phyloP scores from a whole-genome alignment of 352 stramenopile species.

The Chrysophaeum taylorii region DNA sequence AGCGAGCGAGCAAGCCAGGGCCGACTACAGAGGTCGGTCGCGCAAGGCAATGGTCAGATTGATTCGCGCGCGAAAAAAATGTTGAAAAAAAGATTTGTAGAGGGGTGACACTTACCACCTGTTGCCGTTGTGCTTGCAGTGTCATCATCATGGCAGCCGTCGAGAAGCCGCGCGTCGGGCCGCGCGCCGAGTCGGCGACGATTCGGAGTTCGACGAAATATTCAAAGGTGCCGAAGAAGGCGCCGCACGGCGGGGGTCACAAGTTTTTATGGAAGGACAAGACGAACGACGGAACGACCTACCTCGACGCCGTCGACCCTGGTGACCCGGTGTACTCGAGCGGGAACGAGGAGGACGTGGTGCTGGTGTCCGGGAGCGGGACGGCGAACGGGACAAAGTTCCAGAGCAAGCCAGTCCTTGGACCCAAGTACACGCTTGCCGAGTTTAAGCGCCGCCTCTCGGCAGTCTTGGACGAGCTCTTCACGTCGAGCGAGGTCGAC shows the following conservation, averaged over 20 bases:
- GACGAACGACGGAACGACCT: not conserved
- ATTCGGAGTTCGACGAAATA: too few relatives aligned
- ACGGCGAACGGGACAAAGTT: not conserved
- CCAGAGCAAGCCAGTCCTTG: constrained; percentile 28
- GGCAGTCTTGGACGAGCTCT: constrained; percentile 42
- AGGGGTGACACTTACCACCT: too few relatives aligned
- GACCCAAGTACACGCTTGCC: constrained; percentile 45
- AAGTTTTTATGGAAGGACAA: constrained; percentile 2
- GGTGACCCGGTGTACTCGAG: not conserved
- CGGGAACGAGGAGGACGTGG: not conserved
- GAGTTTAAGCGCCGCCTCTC: constrained; percentile 80
- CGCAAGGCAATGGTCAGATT: too few relatives aligned
- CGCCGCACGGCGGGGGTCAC: not conserved
- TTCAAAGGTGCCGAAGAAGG: too few relatives aligned
- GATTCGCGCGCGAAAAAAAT: too few relatives aligned
- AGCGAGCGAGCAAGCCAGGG: too few relatives aligned
- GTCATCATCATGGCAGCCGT: too few relatives aligned
- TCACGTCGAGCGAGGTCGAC: constrained; percentile 62
- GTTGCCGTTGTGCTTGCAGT: too few relatives aligned
- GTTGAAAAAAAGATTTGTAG: too few relatives aligned
- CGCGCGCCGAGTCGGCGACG: too few relatives aligned
- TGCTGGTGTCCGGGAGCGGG: not conserved
- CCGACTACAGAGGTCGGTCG: too few relatives aligned
- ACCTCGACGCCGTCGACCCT: not conserved
- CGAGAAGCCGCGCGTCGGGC: too few relatives aligned